A percentile compares a stretch with the other conserved stretches of the same genome.
Evolutionary conservation across 306 rosid species (phyloP).

Genomic region (Senna siamea): DNA sequence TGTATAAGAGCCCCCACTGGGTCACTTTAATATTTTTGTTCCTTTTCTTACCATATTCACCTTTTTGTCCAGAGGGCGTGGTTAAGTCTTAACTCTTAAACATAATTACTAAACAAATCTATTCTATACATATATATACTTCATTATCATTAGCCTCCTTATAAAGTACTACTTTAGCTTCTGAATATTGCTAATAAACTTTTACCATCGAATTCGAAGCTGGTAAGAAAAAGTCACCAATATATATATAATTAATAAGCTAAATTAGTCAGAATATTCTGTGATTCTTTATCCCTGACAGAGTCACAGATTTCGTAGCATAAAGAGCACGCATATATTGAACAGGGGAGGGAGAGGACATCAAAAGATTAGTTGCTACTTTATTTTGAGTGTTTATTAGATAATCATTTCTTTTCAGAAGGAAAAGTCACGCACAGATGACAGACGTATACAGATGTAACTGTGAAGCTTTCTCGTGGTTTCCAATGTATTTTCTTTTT

Average conservation of each 20-base stretch:
- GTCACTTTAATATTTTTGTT: background rate
- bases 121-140: background rate
- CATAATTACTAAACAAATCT: background rate
- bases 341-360: background rate
- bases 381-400: background rate
- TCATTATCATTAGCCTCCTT: background rate
- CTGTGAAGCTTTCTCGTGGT: background rate
- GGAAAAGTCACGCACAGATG: background rate
- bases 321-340: background rate
- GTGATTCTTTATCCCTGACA: conserved; percentile 3
- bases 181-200: background rate
- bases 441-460: conserved; percentile 1
- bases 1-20: conserved; percentile 2
- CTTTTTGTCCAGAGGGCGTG: no score
- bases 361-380: background rate
- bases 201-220: background rate
- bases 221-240: background rate
- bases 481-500: background rate
- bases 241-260: background rate
- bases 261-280: background rate
- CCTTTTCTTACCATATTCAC: no score
- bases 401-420: conserved; percentile 10
- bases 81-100: no score
- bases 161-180: background rate
- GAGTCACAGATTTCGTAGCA: background rate